Evolutionary conservation across 768 basidiomycete genomes (phyloP), one percentile per base, ranked within the genome.

Genomic region (Paxillus rubicundulus): DNA sequence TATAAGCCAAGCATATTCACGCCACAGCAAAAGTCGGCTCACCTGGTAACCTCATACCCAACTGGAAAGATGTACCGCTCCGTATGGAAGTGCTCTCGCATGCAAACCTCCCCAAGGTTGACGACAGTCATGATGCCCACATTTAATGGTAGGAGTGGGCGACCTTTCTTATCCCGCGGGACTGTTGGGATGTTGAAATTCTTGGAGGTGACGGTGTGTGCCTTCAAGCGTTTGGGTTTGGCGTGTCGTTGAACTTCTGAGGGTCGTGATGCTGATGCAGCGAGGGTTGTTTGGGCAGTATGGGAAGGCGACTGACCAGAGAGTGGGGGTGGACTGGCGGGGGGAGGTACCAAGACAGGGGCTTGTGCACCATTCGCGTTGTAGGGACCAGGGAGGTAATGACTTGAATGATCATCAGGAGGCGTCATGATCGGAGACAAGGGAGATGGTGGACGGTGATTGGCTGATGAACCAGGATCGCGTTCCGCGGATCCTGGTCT

Each of bases 61-160:
- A 92, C 86, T 9, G 91, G 91, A 61, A 90, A 93, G 57, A 93
- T 92, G 64, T 92, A 92, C 47, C 91, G 75, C 65, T 92, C 89
- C 0, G 90, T 91, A 65, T 90, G 87, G 62, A 91, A 92, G 64
- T 91, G 87, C 57, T 91, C 88, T 28, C 87, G 77, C 83, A 85
- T 82, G 62, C 87, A 89, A 7, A 92, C 82, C 47, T 82, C 80
- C 2, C 91, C 91, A 0, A 93, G 74, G 54, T 63, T 82, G 51
- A 85, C 76, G 21, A 93, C 84, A 1, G 87, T 89, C 87, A 92
- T 91, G 65, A 92, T 92, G 30, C 91, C 91, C 16, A 92, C 88
- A 60, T 84, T 87, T 30, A 92, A 71, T 0, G 91, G 91, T 5
- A 93, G 70, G 69, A 87, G 77, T 0, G 89, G 89, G 41, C 80